Evolutionary conservation across 129 eudicot genomes (phyloP).

Genomic region (Lactuca saligna): DNA sequence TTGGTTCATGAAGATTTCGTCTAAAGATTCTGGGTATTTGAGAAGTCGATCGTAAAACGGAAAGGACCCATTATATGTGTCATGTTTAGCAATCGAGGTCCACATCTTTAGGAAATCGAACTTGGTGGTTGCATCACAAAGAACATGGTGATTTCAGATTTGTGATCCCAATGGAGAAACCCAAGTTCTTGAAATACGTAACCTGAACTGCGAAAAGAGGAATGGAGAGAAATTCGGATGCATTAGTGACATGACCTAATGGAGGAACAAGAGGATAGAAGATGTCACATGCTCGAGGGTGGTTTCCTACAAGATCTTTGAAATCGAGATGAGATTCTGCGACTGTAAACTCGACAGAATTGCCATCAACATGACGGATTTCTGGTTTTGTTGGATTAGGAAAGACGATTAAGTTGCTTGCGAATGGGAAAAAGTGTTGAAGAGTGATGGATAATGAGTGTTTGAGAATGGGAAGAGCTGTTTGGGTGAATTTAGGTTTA

Average conservation of each 20-base stretch:
- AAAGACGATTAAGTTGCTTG: constrained; percentile 35
- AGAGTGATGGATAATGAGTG: constrained; percentile 47
- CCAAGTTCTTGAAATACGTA: constrained; percentile 37
- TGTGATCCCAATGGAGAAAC: constrained; percentile 47
- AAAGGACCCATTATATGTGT: constrained; percentile 4
- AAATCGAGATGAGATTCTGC: constrained; percentile 33
- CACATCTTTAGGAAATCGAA: constrained; percentile 41
- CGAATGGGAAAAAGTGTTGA: constrained; percentile 43
- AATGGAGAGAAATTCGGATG: background rate
- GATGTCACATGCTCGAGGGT: constrained; percentile 21
- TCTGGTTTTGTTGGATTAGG: constrained; percentile 25
- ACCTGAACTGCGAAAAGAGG: constrained; percentile 44
- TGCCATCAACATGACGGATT: constrained; percentile 29
- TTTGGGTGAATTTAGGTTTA: constrained; percentile 28
- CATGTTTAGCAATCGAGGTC: constrained; percentile 32
- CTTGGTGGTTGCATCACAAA: constrained; percentile 39
- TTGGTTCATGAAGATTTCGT: constrained; percentile 10
- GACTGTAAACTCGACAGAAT: constrained; percentile 32
- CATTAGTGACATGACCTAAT: constrained; percentile 1
- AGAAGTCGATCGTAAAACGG: constrained; percentile 39
- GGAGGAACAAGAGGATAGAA: constrained; percentile 44
- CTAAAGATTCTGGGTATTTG: constrained; percentile 23
- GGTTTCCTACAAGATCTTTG: constrained; percentile 31
- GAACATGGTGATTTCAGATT: constrained; percentile 40
- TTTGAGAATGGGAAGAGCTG: constrained; percentile 40